A percentile compares a stretch with the other conserved stretches of the same genome.
Conservation (phyloP, 768 basidiomycete genomes). For the Saitozyma sp. region DNA sequence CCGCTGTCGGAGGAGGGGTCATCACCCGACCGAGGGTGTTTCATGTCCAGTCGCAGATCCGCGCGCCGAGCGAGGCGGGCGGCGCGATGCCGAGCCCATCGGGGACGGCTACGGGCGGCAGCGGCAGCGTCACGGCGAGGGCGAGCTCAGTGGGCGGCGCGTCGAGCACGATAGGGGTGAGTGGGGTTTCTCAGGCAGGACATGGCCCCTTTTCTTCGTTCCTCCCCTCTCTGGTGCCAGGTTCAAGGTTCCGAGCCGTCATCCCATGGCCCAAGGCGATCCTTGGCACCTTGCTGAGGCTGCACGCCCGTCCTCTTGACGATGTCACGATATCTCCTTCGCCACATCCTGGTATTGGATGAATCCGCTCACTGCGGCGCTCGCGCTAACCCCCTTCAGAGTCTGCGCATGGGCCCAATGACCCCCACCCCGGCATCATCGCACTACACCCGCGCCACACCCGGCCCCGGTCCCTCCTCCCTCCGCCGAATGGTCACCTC, state of each 20-base stretch:
- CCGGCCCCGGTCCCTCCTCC: conserved; percentile 33
- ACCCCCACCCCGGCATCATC: conserved; percentile 11
- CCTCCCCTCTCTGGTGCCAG: not conserved
- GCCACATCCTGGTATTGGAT: not conserved
- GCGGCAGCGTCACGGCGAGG: conserved; percentile 45
- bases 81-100: conserved; percentile 44
- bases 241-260: too few species aligned
- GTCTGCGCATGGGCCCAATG: conserved; percentile 18
- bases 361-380: too few species aligned
- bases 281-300: conserved; percentile 4
- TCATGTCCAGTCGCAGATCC: conserved; percentile 79
- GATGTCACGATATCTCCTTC: not conserved
- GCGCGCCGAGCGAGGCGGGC: conserved; percentile 55
- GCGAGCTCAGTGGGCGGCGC: conserved; percentile 47
- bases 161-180: conserved; percentile 47
- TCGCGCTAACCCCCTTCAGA: conserved; percentile 9
- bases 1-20: conserved; percentile 86
- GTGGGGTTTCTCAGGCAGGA: conserved; percentile 5
- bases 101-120: conserved; percentile 31
- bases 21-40: conserved; percentile 80
- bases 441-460: conserved; percentile 2
- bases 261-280: not conserved
- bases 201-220: not conserved
- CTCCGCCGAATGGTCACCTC: conserved; percentile 38
- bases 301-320: not conserved